Evolutionary conservation across 768 basidiomycete genomes (phyloP).

Genomic region (Cyathus striatus): DNA sequence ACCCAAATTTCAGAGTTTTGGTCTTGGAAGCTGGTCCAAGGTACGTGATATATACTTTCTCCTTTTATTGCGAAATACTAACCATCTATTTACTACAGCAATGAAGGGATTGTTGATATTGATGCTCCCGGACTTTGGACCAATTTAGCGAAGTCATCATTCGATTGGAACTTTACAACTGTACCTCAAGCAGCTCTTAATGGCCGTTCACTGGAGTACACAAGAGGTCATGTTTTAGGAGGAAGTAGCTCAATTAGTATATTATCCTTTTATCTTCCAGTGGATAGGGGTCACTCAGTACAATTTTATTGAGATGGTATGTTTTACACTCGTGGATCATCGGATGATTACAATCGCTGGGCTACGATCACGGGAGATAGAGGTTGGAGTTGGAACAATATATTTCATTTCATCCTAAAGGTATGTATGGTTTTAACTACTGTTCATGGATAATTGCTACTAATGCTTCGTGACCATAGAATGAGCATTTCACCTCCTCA

Average conservation of each 20-base stretch:
- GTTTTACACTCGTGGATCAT: slow-evolving; percentile 23
- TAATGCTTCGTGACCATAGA: slow-evolving; percentile 11
- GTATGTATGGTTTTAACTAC: too few relatives aligned
- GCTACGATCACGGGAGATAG: slow-evolving; percentile 37
- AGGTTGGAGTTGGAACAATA: slow-evolving; percentile 32
- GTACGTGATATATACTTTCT: slow-evolving; percentile 4
- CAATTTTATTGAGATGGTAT: too few relatives aligned
- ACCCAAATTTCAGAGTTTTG: slow-evolving; percentile 9
- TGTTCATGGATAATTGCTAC: not conserved
- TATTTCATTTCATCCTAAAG: slow-evolving; percentile 17
- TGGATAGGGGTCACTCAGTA: too few relatives aligned
- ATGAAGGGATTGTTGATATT: slow-evolving; percentile 9
- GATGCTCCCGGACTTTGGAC: slow-evolving; percentile 10
- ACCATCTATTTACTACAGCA: slow-evolving; percentile 7
- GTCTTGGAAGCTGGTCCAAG: slow-evolving; percentile 12
- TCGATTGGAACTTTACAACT: slow-evolving; percentile 32
- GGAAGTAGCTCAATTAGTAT: slow-evolving; percentile 27
- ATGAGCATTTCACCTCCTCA: slow-evolving; percentile 22
- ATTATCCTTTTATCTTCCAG: too few relatives aligned
- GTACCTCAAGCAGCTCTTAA: slow-evolving; percentile 23
- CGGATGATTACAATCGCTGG: slow-evolving; percentile 48
- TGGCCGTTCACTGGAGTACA: slow-evolving; percentile 15
- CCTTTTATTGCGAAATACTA: slow-evolving; percentile 3
- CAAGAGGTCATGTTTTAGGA: slow-evolving; percentile 24
- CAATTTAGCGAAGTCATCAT: slow-evolving; percentile 9